phyloP scores from a whole-genome alignment of 2,329 filamentous ascomycete genomes.

The Botrytis tulipae region DNA sequence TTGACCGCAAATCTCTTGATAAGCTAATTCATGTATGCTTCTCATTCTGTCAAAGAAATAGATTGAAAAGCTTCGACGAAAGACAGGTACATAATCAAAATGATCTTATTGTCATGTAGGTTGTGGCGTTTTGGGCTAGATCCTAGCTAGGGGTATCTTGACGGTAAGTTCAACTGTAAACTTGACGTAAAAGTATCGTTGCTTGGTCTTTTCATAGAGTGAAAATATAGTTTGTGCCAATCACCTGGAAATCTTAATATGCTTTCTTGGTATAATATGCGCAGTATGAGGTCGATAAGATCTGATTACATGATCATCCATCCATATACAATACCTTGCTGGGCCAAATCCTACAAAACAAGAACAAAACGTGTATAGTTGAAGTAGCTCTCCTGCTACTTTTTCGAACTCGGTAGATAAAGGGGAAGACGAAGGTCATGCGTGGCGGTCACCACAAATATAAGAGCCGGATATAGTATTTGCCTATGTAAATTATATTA shows the following conservation, averaged over 20 bases:
- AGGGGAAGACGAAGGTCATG: neutral
- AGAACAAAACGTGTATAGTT: neutral
- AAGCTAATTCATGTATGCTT: neutral
- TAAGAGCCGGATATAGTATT: neutral
- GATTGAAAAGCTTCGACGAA: neutral
- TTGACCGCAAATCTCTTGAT: neutral
- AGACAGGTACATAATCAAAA: neutral
- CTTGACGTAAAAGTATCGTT: neutral
- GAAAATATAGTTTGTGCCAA: neutral
- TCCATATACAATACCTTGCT: neutral
- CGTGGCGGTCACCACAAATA: neutral
- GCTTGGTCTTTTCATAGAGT: neutral
- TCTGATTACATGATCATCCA: neutral
- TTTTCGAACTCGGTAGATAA: slow-evolving; percentile 4
- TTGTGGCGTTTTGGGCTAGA: neutral
- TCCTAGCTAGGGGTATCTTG: neutral
- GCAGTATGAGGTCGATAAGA: neutral
- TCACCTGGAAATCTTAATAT: neutral
- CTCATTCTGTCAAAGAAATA: neutral
- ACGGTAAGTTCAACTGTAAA: neutral
- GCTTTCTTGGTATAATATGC: neutral
- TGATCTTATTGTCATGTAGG: neutral
- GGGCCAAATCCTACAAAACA: neutral
- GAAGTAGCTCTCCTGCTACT: neutral
- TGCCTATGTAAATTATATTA: neutral